Percentiles rank a stretch among this genome's conserved stretches.
Evolutionary conservation across 768 basidiomycete genomes (phyloP).

Genomic region (Botryobasidium botryosum): DNA sequence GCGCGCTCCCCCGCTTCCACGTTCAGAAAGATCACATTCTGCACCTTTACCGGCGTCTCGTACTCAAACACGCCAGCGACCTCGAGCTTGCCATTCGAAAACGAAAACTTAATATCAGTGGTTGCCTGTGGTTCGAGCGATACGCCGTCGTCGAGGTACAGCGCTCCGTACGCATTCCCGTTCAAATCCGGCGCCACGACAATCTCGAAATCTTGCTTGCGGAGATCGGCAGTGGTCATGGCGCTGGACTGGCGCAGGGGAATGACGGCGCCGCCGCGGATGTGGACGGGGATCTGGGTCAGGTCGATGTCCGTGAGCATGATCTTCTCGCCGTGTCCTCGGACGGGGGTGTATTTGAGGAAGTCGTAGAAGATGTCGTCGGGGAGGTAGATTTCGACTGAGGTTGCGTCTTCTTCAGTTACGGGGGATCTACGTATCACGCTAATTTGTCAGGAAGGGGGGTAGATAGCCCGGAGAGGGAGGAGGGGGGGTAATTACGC

Average conservation of each 20-base stretch:
- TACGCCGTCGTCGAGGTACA: conserved; percentile 46
- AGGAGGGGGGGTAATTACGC: too few species aligned
- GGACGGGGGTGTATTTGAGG: conserved; percentile 28
- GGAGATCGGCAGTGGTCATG: conserved; percentile 41
- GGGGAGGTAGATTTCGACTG: conserved; percentile 38
- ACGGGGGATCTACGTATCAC: background rate
- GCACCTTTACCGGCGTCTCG: conserved; percentile 15
- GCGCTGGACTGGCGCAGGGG: conserved; percentile 36
- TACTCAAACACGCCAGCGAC: conserved; percentile 19
- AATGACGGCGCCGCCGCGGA: conserved; percentile 38
- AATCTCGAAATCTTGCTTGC: conserved; percentile 39
- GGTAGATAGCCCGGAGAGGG: background rate
- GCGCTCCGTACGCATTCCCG: conserved; percentile 31
- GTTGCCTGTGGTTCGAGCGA: conserved; percentile 4
- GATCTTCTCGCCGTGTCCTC: conserved; percentile 28
- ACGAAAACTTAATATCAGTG: conserved; percentile 15
- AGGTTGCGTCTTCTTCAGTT: conserved; percentile 1
- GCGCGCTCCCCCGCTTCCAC: conserved; percentile 14
- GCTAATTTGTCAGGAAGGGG: background rate
- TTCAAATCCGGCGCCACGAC: conserved; percentile 36
- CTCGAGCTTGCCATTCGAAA: conserved; percentile 6
- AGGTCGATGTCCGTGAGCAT: conserved; percentile 27
- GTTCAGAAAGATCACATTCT: conserved; percentile 22
- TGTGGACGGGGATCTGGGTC: conserved; percentile 42
- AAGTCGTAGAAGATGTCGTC: conserved; percentile 50